A percentile compares a stretch with the other conserved stretches of the same genome.
phyloP scores from a whole-genome alignment of 345 rosid species.

The Aquilaria yunnanensis region DNA sequence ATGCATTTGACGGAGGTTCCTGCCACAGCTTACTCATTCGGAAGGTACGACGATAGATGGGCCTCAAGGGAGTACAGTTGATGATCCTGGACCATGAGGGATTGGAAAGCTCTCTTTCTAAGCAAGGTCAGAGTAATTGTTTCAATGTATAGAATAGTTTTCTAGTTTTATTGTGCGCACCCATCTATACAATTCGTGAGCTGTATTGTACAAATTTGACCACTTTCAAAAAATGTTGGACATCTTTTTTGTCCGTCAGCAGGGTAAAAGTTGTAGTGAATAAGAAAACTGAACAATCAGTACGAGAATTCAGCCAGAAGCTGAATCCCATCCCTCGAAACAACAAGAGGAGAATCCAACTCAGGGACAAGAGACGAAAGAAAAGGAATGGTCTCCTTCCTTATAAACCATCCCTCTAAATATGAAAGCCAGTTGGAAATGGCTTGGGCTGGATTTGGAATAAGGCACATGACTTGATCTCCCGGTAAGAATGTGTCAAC shows the following conservation, averaged over 20 bases:
- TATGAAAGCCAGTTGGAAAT: too few relatives aligned
- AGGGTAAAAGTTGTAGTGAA: not conserved
- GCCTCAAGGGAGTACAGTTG: slow-evolving; percentile 40
- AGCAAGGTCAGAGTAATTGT: too few relatives aligned
- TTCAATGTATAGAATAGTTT: not conserved
- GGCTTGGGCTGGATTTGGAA: too few relatives aligned
- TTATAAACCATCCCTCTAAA: too few relatives aligned
- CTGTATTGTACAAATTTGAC: too few relatives aligned
- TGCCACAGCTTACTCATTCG: slow-evolving; percentile 41
- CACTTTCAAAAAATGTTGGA: not conserved
- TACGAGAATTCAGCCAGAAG: too few relatives aligned
- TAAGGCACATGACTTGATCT: too few relatives aligned
- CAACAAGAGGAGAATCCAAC: not conserved
- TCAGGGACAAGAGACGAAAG: not conserved
- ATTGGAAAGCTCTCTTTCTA: too few relatives aligned
- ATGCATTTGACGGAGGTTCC: slow-evolving; percentile 56
- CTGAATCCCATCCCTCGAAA: not conserved
- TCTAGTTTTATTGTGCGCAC: not conserved
- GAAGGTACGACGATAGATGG: slow-evolving; percentile 66
- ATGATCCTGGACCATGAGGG: not conserved
- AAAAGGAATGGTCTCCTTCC: too few relatives aligned
- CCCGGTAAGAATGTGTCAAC: too few relatives aligned
- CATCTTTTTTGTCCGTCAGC: too few relatives aligned
- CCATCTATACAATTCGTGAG: too few relatives aligned
- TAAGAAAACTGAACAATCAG: slow-evolving; percentile 4